These are phyloP conservation scores for Podospora australis DNA, from an alignment of 495 filamentous ascomycete genomes.

Conservation along the genomic window DNA sequence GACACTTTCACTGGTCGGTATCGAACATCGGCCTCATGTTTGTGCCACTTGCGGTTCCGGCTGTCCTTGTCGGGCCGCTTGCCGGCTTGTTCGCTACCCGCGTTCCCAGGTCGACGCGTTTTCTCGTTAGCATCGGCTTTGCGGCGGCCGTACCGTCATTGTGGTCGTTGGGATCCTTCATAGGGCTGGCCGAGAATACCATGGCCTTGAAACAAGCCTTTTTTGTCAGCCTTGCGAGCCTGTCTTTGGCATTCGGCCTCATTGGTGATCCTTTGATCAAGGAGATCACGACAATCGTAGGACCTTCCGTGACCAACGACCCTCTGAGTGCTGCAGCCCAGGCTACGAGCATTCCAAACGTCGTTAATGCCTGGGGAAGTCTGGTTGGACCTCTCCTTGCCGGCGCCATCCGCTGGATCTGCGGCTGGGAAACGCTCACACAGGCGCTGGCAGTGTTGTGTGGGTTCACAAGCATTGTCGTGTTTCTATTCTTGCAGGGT, in stretches of 20 bases:
- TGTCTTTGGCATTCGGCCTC: conserved; percentile 22
- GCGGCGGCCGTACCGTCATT: conserved; percentile 17
- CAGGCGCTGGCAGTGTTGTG: conserved; percentile 11
- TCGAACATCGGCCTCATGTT: conserved; percentile 14
- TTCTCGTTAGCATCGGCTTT: conserved; percentile 18
- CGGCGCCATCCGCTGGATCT: conserved; percentile 14
- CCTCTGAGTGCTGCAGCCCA: conserved; percentile 7
- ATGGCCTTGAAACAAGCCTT: conserved; percentile 2
- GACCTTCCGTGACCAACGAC: background rate
- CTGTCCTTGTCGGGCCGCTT: conserved; percentile 16
- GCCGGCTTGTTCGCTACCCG: conserved; percentile 10
- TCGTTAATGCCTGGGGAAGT: conserved; percentile 23
- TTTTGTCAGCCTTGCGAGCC: conserved; percentile 10
- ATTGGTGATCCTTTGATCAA: conserved; percentile 19
- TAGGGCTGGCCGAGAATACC: background rate
- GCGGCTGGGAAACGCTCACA: conserved; percentile 19
- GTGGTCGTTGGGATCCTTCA: conserved; percentile 9
- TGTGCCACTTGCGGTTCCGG: conserved; percentile 20
- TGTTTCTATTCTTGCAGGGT: conserved; percentile 23
- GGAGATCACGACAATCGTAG: conserved; percentile 11
- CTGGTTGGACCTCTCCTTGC: conserved; percentile 23
- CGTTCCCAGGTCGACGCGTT: conserved; percentile 16
- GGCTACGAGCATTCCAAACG: conserved; percentile 14
- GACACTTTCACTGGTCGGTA: conserved; percentile 17
- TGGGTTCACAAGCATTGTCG: conserved; percentile 10